Evolutionary conservation across 495 filamentous ascomycete genomes (phyloP), one percentile per base, ranked within the genome.

Genomic region (Xylaria castorea): DNA sequence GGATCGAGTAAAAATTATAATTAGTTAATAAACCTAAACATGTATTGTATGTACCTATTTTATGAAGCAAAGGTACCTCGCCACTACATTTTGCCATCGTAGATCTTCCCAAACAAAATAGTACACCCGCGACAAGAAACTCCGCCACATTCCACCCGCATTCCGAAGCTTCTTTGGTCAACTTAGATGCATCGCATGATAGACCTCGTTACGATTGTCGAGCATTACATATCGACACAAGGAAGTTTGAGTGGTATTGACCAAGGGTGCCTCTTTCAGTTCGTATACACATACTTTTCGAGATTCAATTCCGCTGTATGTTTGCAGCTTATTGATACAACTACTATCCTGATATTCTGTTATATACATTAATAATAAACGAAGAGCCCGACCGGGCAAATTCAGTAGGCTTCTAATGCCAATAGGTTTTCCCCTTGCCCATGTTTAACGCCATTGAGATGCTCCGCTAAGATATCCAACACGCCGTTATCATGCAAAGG

Each of bases 401-500:
- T 25, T 25, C 38, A 62, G 40, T 14, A 25, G 53, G 53, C 66
- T 32, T 70, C 53, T 62, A 60, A 70, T 62, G 53, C 55, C 67
- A 44, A 27, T 27, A 22, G 25, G 27, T 55, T 68, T 71, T 48
- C 22, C 46, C 62, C 12, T 48, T 46, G 36, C 48, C 42, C 44
- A 12, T 34, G 22, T 46, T 58, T 32, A 72, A 72, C 70, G 70
- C 70, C 70, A 67, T 50, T 38, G 40, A 36, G 63, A 66, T 72
- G 70, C 70, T 67, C 50, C 61, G 36, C n/a, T 66, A 20, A 64
- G 40, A 44, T 51, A 38, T 30, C 69, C 69, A 71, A 65, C 25
- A 71, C 60, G 60, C 69, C 60, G 42, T 55, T 71, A 71, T 57
- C 69, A 71, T 71, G 69, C 69, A 65, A 64, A 40, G 50, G 36